Conservation (phyloP, 768 basidiomycete species). For the Suillus sp. region DNA sequence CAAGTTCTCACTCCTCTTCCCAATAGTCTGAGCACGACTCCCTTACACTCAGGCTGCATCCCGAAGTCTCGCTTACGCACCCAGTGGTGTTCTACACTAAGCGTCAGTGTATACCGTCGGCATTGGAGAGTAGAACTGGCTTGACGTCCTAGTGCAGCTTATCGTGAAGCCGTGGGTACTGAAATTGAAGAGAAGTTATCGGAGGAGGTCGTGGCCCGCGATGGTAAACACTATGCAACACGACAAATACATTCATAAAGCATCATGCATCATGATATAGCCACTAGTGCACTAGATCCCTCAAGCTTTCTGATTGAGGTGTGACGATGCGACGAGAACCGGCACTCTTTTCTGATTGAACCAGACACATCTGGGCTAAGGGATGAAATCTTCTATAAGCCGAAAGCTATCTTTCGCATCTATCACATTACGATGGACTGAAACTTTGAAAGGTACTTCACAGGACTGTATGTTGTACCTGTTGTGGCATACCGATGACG, state of each 20-base stretch:
- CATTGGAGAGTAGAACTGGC: background rate
- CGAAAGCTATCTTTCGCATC: background rate
- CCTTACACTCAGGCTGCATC: background rate
- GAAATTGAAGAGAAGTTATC: no score
- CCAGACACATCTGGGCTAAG: conserved; percentile 27
- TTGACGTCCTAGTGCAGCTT: background rate
- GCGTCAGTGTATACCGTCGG: background rate
- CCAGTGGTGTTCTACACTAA: background rate
- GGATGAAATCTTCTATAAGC: background rate
- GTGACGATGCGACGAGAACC: conserved; percentile 1
- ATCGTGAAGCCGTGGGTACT: background rate
- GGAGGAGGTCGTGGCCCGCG: no score
- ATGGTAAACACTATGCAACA: background rate
- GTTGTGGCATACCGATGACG: background rate
- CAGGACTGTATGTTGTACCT: background rate
- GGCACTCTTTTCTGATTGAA: conserved; percentile 28
- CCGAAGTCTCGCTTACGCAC: background rate
- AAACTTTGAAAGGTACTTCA: background rate
- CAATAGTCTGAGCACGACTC: background rate
- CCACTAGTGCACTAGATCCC: no score
- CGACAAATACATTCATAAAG: no score
- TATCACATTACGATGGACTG: background rate
- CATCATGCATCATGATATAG: no score
- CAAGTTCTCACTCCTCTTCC: background rate
- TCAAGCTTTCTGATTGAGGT: conserved; percentile 17